Evolutionary conservation across 306 rosid species (phyloP).

Genomic region (Vachellia collinsii): DNA sequence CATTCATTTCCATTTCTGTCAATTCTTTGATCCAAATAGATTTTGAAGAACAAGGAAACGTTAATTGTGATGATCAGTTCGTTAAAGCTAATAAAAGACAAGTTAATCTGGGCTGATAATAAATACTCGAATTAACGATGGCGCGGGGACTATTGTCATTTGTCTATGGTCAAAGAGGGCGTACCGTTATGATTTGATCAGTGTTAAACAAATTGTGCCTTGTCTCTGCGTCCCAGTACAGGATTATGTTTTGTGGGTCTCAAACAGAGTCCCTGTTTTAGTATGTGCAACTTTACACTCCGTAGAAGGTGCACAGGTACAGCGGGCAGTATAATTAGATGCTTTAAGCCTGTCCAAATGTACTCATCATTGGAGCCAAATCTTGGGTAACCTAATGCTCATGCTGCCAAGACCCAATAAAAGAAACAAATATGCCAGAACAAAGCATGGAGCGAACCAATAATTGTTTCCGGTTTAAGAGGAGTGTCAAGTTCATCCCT

Average conservation of each 20-base stretch:
- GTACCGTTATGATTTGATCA: not conserved
- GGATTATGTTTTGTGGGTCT: constrained; percentile 30
- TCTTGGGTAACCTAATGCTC: not conserved
- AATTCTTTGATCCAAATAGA: too few species aligned
- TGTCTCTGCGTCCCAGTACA: not conserved
- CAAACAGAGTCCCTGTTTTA: not conserved
- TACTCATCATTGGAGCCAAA: not conserved
- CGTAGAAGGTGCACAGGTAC: not conserved
- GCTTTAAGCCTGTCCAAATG: constrained; percentile 26
- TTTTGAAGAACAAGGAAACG: too few species aligned
- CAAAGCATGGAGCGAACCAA: constrained; percentile 31
- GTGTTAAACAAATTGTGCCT: not conserved
- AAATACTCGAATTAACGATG: too few species aligned
- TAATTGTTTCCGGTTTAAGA: constrained; percentile 24
- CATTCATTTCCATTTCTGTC: too few species aligned
- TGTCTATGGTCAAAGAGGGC: constrained; percentile 4
- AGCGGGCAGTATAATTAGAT: constrained; percentile 3
- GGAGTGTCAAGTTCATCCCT: constrained; percentile 1
- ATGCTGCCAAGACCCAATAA: not conserved
- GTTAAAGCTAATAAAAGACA: too few species aligned
- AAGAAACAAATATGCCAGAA: not conserved
- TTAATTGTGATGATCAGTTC: too few species aligned
- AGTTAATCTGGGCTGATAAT: too few species aligned
- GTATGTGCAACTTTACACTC: not conserved
- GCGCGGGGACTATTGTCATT: not conserved